Evolutionary conservation across 176 grass and related monocot species (phyloP), one percentile per base, ranked within the genome.

Genomic region (Zizania latifolia): DNA sequence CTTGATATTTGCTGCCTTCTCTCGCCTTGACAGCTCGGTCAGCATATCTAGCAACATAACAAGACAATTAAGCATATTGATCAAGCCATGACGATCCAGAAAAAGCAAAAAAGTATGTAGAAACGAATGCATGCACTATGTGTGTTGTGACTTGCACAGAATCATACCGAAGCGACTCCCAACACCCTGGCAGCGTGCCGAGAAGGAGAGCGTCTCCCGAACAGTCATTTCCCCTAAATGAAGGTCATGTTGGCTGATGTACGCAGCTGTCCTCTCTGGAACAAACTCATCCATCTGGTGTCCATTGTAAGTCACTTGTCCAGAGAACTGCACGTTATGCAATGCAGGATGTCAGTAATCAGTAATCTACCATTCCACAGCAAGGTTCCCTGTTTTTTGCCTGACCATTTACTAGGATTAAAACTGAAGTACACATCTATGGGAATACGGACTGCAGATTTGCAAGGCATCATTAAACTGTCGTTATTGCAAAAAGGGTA

Each of bases 191-290:
- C 91, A 94, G 26, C 95, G 81, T 0, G 91, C 95, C 1, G 95
- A 98, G 86, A 98, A 98, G 5, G 89, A 82, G 2, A 98, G 84
- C 0, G 91, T 98, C 66, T 98, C 95, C 51, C 95, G 84, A 13
- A 98, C 91, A 0, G 95, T 98, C 95, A 98, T 98, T 79, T 98
- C 91, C 55, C 89, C 91, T 23, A 94, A 88, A 81, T 99, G 91
- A 43, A 94, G 92, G 53, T 99, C 95, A 58, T 94, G 86, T 59
- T 99, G 95, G 80, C 95, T 94, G 51, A 99, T 99, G 67, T 99
- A 99, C 0, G 91, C 95, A 5, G 95, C 89, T 6, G 95, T 94
- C 79, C 95, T 91, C 83, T 99, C 65, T 5, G 95, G 89, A 30
- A 99, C 91, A 74, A 99, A 99, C 62, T 99, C 95, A 7, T 81